phyloP scores from a whole-genome alignment of 78 protist genomes.

The Dictyostelium citrinum region DNA sequence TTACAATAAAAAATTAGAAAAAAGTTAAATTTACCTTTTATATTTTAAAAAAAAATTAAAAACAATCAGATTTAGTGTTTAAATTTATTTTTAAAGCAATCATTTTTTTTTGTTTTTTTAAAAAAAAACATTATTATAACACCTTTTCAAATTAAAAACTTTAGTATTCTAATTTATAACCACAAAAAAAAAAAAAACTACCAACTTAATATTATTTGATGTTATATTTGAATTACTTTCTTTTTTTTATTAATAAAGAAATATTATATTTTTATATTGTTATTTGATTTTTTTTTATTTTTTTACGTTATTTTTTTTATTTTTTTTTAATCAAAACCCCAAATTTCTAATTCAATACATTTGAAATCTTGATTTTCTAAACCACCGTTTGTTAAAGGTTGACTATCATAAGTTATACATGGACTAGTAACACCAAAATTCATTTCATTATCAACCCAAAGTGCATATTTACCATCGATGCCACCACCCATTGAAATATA shows the following conservation, averaged over 20 bases:
- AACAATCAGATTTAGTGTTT: too few species aligned
- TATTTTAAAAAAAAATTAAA: too few species aligned
- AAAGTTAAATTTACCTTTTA: too few species aligned
- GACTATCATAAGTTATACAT: slow-evolving; percentile 43
- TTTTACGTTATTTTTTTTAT: not conserved
- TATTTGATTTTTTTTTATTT: not conserved
- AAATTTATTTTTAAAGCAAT: too few species aligned
- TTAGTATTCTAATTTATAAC: too few species aligned
- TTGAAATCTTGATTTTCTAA: slow-evolving; percentile 29
- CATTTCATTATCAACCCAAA: slow-evolving; percentile 61
- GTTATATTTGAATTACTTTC: not conserved
- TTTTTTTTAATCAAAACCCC: slow-evolving; percentile 42
- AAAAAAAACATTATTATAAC: too few species aligned
- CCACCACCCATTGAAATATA: slow-evolving; percentile 76
- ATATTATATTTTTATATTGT: not conserved
- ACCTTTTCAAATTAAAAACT: too few species aligned
- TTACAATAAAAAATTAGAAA: too few species aligned
- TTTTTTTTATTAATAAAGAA: not conserved
- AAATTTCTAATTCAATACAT: slow-evolving; percentile 25
- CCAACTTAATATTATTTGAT: too few species aligned
- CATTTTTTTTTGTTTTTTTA: too few species aligned
- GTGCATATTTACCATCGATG: slow-evolving; percentile 46
- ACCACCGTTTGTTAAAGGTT: not conserved
- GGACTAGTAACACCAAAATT: slow-evolving; percentile 20
- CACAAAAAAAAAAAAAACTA: too few species aligned